phyloP scores from a whole-genome alignment of 2,329 filamentous ascomycete species.

The Beauveria sp. region DNA sequence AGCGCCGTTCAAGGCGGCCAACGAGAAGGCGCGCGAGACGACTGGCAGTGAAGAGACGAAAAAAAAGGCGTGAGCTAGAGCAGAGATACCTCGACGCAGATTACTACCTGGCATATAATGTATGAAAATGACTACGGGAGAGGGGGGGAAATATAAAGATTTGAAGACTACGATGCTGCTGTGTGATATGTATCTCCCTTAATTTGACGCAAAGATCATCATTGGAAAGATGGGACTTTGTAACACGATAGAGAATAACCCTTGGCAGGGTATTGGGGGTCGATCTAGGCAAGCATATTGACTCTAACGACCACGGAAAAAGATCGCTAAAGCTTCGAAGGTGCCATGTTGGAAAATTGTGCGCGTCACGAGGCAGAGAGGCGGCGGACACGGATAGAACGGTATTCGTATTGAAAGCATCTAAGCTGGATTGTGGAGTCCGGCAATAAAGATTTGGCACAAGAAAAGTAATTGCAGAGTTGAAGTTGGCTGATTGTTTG shows the following conservation, averaged over 20 bases:
- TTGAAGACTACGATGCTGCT: background rate
- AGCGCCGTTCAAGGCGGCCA: constrained; percentile 28
- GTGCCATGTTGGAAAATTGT: constrained; percentile 46
- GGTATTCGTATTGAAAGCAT: constrained; percentile 1
- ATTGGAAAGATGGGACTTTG: constrained; percentile 68
- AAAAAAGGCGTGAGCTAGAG: constrained; percentile 21
- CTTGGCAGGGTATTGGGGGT: constrained; percentile 75
- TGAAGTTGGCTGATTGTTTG: background rate
- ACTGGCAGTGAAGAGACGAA: constrained; percentile 17
- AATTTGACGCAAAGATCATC: constrained; percentile 79
- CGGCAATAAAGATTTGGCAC: background rate
- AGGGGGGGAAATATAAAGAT: background rate
- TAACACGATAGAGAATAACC: constrained; percentile 90
- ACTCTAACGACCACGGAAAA: constrained; percentile 68
- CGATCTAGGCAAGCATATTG: constrained; percentile 77
- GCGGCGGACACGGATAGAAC: background rate
- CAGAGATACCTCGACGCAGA: background rate
- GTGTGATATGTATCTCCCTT: constrained; percentile 59
- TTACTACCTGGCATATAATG: background rate
- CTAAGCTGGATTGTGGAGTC: background rate
- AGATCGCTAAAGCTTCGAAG: constrained; percentile 85
- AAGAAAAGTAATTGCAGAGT: background rate
- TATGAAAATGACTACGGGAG: background rate
- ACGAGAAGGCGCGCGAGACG: constrained; percentile 17
- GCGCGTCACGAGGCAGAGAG: background rate